These are phyloP conservation scores for Sesbania bispinosa DNA, from an alignment of 306 rosid species.

Conservation along the genomic window DNA sequence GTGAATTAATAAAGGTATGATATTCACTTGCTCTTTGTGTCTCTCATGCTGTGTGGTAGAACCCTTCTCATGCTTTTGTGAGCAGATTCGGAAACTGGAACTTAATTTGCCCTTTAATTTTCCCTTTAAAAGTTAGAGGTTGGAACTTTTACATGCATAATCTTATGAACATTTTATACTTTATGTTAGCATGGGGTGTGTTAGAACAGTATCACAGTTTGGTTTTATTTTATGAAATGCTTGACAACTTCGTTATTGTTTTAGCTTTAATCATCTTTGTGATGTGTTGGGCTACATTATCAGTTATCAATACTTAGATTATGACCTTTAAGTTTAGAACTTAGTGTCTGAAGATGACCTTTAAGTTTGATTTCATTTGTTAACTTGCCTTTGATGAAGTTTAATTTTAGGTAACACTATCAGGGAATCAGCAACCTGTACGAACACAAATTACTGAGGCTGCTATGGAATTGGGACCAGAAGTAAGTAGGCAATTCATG, in stretches of 20 bases:
- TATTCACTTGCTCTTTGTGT: slow-evolving; percentile 1
- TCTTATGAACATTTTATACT: neutral
- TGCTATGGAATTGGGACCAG: slow-evolving; percentile 88
- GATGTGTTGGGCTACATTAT: neutral
- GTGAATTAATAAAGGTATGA: slow-evolving; percentile 67
- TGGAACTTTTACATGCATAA: neutral
- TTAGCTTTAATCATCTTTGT: neutral
- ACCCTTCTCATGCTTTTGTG: neutral
- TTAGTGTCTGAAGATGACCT: neutral
- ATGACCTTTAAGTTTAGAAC: neutral
- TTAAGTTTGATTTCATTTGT: slow-evolving; percentile 2
- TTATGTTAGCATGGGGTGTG: neutral
- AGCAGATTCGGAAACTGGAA: neutral
- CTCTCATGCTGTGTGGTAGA: neutral
- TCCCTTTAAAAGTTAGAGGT: neutral
- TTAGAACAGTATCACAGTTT: neutral
- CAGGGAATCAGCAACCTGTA: slow-evolving; percentile 84
- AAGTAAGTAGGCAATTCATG: slow-evolving; percentile 48
- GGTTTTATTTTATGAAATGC: neutral
- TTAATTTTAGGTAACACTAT: slow-evolving; percentile 63
- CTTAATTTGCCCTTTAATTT: neutral
- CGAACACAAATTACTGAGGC: slow-evolving; percentile 82
- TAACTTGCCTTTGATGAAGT: slow-evolving; percentile 15
- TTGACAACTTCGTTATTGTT: neutral
- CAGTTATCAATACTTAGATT: no score